phyloP scores from a whole-genome alignment of 441 rosid species.

The Aleurites moluccanus region DNA sequence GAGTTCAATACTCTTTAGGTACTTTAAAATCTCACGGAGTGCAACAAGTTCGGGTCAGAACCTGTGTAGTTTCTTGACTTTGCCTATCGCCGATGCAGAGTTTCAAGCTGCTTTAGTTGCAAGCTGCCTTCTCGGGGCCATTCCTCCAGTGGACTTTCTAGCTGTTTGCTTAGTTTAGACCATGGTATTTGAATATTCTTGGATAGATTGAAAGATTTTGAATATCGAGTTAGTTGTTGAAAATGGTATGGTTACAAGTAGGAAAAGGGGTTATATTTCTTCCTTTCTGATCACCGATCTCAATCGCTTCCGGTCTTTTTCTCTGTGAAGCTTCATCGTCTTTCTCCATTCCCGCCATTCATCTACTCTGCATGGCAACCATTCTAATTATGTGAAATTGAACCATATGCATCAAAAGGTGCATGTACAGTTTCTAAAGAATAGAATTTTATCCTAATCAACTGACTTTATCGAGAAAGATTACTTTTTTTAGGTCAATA shows the following conservation, averaged over 20 bases:
- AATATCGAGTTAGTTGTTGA: no score
- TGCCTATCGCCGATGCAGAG: slow-evolving; percentile 52
- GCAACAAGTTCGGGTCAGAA: slow-evolving; percentile 56
- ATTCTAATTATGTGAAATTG: no score
- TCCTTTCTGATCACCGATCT: no score
- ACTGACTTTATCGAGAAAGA: no score
- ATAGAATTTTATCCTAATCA: no score
- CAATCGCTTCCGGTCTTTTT: no score
- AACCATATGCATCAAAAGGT: no score
- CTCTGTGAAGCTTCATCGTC: no score
- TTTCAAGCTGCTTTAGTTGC: slow-evolving; percentile 52
- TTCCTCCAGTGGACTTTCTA: slow-evolving; percentile 50
- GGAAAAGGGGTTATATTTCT: neutral
- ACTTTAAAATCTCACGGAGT: slow-evolving; percentile 49
- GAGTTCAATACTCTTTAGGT: slow-evolving; percentile 53
- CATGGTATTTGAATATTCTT: slow-evolving; percentile 11
- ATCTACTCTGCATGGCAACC: no score
- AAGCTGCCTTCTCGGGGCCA: slow-evolving; percentile 51
- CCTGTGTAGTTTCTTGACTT: slow-evolving; percentile 52
- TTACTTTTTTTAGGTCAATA: no score
- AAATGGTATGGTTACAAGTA: fast-evolving
- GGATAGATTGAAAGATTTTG: neutral
- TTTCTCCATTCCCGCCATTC: no score
- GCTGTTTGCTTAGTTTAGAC: slow-evolving; percentile 59
- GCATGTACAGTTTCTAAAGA: no score